Conservation (phyloP, 768 basidiomycete genomes). For the Lactarius quietus region DNA sequence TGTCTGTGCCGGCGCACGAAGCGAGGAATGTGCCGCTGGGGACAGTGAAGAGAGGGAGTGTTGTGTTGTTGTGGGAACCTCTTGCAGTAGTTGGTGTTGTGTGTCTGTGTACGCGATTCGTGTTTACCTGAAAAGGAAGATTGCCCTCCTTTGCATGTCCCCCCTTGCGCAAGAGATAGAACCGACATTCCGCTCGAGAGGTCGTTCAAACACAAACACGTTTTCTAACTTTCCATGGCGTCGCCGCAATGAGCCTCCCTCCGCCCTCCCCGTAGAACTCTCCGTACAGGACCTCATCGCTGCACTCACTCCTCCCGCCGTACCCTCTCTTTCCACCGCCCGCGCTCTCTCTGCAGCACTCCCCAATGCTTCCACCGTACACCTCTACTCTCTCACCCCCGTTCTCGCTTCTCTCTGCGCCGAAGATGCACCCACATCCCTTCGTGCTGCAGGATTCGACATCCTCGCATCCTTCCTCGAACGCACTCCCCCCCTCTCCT, state of each 20-base stretch:
- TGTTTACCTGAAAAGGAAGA: background rate
- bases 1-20: conserved; percentile 14
- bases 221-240: conserved; percentile 43
- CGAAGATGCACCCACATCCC: conserved; percentile 45
- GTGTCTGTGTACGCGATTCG: conserved; percentile 19
- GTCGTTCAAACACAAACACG: conserved; percentile 42
- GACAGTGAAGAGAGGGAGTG: background rate
- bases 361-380: conserved; percentile 44
- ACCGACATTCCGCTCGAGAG: conserved; percentile 33
- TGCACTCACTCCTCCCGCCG: conserved; percentile 47
- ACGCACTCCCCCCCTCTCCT: conserved; percentile 49
- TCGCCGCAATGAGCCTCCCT: conserved; percentile 17
- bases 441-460: conserved; percentile 70
- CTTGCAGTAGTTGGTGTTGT: no score
- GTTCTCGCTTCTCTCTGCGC: conserved; percentile 60
- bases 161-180: conserved; percentile 33
- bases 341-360: conserved; percentile 51
- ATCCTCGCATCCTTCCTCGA: conserved; percentile 69
- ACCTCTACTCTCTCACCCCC: conserved; percentile 49
- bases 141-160: conserved; percentile 12
- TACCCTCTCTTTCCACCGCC: conserved; percentile 64
- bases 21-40: background rate
- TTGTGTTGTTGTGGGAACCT: no score
- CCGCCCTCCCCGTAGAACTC: conserved; percentile 27
- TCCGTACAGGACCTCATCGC: conserved; percentile 48